A percentile compares a stretch with the other conserved stretches of the same genome.
Evolutionary conservation across 495 filamentous ascomycete genomes (phyloP).

Genomic region (Neurospora sp.): DNA sequence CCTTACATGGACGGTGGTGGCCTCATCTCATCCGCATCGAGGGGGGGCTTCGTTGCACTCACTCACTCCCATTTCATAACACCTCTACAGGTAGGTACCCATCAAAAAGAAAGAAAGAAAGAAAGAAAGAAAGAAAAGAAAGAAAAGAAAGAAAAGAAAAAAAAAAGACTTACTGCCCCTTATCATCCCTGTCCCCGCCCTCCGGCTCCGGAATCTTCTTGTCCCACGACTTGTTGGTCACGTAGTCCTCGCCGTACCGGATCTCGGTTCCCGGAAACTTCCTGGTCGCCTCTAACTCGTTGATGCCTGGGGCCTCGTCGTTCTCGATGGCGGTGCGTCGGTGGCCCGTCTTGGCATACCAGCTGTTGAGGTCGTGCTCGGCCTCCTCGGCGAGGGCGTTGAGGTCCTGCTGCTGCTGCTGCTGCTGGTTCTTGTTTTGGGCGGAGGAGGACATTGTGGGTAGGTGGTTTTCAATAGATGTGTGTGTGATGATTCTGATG

Average conservation of each 20-base stretch:
- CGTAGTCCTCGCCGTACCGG: conserved; percentile 20
- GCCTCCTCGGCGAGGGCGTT: conserved; percentile 32
- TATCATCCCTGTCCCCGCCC: conserved; percentile 27
- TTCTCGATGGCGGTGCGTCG: conserved; percentile 11
- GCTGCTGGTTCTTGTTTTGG: neutral
- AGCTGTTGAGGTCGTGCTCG: conserved; percentile 38
- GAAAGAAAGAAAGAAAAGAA: too few species aligned
- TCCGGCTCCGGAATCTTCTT: conserved; percentile 27
- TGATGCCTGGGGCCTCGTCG: conserved; percentile 21
- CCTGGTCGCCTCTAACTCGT: conserved; percentile 13
- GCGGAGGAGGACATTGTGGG: neutral
- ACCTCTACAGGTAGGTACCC: too few species aligned
- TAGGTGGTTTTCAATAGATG: too few species aligned
- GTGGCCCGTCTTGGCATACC: conserved; percentile 31
- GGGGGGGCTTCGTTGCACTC: too few species aligned
- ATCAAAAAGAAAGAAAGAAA: too few species aligned
- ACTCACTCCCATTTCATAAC: too few species aligned
- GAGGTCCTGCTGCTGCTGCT: conserved; percentile 3
- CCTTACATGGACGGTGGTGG: too few species aligned
- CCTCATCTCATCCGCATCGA: too few species aligned
- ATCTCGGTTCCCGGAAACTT: conserved; percentile 27
- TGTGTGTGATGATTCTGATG: neutral
- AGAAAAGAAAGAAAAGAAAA: neutral
- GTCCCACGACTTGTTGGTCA: conserved; percentile 25
- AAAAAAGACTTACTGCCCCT: conserved; percentile 17